phyloP scores from a whole-genome alignment of 805 yeast species.

The Yarrowia porcina region DNA sequence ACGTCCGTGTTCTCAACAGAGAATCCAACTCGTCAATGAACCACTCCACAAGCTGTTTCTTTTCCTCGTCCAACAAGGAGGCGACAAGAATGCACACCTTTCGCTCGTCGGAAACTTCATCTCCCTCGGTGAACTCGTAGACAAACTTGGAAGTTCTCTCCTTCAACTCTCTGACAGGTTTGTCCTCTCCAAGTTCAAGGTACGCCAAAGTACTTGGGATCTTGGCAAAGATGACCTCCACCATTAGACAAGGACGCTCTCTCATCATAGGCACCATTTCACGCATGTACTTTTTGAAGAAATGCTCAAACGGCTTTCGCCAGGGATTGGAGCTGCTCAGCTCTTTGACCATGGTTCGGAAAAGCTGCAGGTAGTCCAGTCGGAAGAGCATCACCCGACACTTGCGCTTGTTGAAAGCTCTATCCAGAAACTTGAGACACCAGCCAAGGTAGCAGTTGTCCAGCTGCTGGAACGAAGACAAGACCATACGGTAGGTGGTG shows the following conservation, averaged over 20 bases:
- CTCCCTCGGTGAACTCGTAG: slow-evolving; percentile 28
- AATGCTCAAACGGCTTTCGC: slow-evolving; percentile 60
- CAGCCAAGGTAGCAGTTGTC: slow-evolving; percentile 1
- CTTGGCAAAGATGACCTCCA: slow-evolving; percentile 67
- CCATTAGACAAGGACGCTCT: slow-evolving; percentile 52
- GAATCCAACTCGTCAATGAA: slow-evolving; percentile 37
- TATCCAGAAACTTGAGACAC: slow-evolving; percentile 14
- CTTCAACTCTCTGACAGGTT: slow-evolving; percentile 34
- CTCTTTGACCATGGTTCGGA: slow-evolving; percentile 53
- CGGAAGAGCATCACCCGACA: slow-evolving; percentile 55
- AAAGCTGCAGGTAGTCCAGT: slow-evolving; percentile 64
- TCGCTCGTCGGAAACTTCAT: slow-evolving; percentile 43
- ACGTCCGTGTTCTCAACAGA: slow-evolving; percentile 25
- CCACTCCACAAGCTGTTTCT: slow-evolving; percentile 46
- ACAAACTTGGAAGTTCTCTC: slow-evolving; percentile 34
- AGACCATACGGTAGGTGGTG: slow-evolving; percentile 36
- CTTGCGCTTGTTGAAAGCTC: slow-evolving; percentile 43
- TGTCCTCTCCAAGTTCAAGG: slow-evolving; percentile 58
- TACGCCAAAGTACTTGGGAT: slow-evolving; percentile 46
- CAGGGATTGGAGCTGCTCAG: slow-evolving; percentile 45
- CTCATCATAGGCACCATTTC: slow-evolving; percentile 49
- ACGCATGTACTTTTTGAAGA: slow-evolving; percentile 63
- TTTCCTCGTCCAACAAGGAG: slow-evolving; percentile 47
- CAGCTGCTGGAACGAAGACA: not conserved
- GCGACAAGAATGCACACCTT: slow-evolving; percentile 52